A percentile compares a stretch with the other conserved stretches of the same genome.
Evolutionary conservation across 208 protist genomes (phyloP).

Genomic region (Polymyxa betae): DNA sequence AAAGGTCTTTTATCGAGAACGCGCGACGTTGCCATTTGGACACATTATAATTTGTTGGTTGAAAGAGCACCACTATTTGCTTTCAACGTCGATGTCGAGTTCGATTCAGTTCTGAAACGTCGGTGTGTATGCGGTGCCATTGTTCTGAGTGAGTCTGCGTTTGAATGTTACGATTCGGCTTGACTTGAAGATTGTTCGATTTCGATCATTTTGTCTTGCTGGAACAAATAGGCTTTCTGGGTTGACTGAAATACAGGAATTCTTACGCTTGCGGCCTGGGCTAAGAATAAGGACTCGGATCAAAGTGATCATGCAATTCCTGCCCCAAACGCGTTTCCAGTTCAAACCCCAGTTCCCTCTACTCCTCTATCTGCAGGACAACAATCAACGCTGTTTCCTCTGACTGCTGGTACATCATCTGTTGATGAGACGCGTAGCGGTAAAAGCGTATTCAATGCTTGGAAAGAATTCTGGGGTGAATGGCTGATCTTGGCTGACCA

Average conservation of each 20-base stretch:
- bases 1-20: background rate
- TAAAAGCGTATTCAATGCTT: background rate
- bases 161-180: background rate
- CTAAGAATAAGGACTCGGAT: background rate
- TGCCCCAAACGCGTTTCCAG: background rate
- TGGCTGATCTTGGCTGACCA: conserved; percentile 31
- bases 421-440: background rate
- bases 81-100: background rate
- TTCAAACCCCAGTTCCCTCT: background rate
- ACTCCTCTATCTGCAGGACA: background rate
- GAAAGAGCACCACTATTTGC: background rate
- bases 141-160: background rate
- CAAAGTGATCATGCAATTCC: background rate
- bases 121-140: conserved; percentile 16
- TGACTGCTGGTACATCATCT: background rate
- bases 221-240: too few relatives aligned
- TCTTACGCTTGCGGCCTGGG: background rate
- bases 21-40: conserved; percentile 32
- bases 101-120: conserved; percentile 16
- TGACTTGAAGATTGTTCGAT: background rate
- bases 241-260: too few relatives aligned
- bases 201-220: background rate
- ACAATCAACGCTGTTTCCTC: background rate
- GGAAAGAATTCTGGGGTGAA: conserved; percentile 27
- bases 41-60: conserved; percentile 23